These are phyloP conservation scores for Ganoderma lucidum DNA, from an alignment of 1,284 basidiomycete species.

Conservation along the genomic window DNA sequence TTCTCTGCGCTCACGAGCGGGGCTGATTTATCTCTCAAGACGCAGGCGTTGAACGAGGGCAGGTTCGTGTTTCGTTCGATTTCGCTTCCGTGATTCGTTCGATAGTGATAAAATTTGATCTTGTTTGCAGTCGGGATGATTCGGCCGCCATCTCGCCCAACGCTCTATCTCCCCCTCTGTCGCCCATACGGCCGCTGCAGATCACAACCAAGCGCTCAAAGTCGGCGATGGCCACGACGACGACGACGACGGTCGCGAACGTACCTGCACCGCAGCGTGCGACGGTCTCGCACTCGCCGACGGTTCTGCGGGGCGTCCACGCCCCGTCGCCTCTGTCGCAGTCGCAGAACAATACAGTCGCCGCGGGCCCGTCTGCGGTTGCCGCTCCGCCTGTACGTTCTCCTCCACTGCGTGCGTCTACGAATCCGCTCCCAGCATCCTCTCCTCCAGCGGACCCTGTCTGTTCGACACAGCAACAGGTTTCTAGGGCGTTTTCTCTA, in stretches of 20 bases:
- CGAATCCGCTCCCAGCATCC: constrained; percentile 31
- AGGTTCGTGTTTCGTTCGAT: constrained; percentile 44
- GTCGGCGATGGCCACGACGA: constrained; percentile 36
- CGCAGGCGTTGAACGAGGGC: constrained; percentile 35
- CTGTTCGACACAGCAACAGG: constrained; percentile 23
- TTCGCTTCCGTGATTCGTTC: not conserved
- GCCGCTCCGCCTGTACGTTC: constrained; percentile 34
- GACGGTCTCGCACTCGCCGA: constrained; percentile 35
- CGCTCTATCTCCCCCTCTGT: constrained; percentile 18
- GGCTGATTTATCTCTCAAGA: constrained; percentile 13
- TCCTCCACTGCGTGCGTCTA: constrained; percentile 31
- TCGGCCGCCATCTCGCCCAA: not conserved
- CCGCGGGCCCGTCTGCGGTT: constrained; percentile 33
- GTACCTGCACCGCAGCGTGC: constrained; percentile 35
- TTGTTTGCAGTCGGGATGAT: constrained; percentile 29
- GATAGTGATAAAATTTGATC: not conserved
- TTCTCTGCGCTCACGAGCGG: constrained; percentile 67
- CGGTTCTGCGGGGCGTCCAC: constrained; percentile 37
- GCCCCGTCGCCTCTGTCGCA: constrained; percentile 62
- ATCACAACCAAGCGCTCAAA: constrained; percentile 38
- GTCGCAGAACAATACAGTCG: constrained; percentile 48
- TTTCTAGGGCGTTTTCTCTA: constrained; percentile 28
- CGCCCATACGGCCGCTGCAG: constrained; percentile 26
- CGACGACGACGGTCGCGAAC: constrained; percentile 25
- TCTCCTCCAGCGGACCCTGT: constrained; percentile 30